phyloP scores from a whole-genome alignment of 1,284 basidiomycete genomes.

The Tilletia walkeri region DNA sequence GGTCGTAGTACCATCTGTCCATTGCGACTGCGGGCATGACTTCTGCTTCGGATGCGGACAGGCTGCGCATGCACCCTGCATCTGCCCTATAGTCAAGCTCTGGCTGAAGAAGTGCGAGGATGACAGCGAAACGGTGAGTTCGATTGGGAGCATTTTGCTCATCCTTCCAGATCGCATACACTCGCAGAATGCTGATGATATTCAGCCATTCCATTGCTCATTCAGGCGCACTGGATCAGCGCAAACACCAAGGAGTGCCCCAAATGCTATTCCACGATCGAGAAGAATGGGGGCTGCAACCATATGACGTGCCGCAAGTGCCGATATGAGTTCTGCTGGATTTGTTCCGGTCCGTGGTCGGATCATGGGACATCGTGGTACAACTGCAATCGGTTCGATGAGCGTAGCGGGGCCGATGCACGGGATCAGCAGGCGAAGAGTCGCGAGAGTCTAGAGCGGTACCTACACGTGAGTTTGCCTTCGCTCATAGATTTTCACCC shows the following conservation, averaged over 20 bases:
- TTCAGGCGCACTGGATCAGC: conserved; percentile 85
- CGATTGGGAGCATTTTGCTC: neutral
- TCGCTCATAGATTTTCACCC: no score
- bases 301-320: conserved; percentile 53
- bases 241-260: conserved; percentile 98
- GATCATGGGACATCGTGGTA: conserved; percentile 97
- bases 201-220: neutral
- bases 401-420: conserved; percentile 82
- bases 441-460: conserved; percentile 85
- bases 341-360: conserved; percentile 77
- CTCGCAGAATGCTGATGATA: neutral
- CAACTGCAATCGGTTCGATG: conserved; percentile 95
- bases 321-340: conserved; percentile 65
- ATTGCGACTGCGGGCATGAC: conserved; percentile 69
- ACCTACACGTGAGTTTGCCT: conserved; percentile 77
- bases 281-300: conserved; percentile 97
- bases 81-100: conserved; percentile 82
- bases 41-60: conserved; percentile 61
- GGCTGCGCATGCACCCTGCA: conserved; percentile 80
- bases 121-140: conserved; percentile 77
- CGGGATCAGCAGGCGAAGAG: conserved; percentile 67
- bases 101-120: conserved; percentile 98
- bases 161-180: neutral
- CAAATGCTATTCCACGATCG: conserved; percentile 86
- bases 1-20: conserved; percentile 78